Conservation (phyloP, 2,329 filamentous ascomycete species). For the Lachnellula occidentalis region DNA sequence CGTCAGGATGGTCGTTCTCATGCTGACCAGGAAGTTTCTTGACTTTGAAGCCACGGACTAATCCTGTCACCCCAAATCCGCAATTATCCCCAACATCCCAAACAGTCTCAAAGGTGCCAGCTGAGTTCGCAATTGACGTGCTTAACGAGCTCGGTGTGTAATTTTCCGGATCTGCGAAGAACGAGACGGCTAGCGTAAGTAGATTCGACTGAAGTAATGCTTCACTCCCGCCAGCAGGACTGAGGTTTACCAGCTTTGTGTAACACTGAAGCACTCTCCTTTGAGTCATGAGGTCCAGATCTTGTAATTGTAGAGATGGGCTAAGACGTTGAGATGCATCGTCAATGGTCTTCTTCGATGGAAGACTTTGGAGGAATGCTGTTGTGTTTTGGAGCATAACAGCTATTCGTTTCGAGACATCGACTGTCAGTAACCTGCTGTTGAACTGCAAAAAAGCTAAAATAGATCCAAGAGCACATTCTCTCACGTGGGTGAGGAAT, state of each 20-base stretch:
- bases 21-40: slow-evolving; percentile 66
- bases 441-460: slow-evolving; percentile 93
- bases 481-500: slow-evolving; percentile 88
- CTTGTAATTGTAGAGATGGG: slow-evolving; percentile 80
- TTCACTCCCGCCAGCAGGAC: slow-evolving; percentile 78
- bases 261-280: slow-evolving; percentile 93
- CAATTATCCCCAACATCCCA: slow-evolving; percentile 96
- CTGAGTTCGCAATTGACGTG: slow-evolving; percentile 84
- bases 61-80: slow-evolving; percentile 85
- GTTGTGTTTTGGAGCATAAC: slow-evolving; percentile 94
- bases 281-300: slow-evolving; percentile 89
- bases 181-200: slow-evolving; percentile 79
- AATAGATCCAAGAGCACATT: slow-evolving; percentile 88
- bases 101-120: slow-evolving; percentile 83
- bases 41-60: slow-evolving; percentile 72
- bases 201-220: slow-evolving; percentile 86
- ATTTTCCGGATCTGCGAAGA: slow-evolving; percentile 89
- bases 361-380: slow-evolving; percentile 79
- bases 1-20: slow-evolving; percentile 44
- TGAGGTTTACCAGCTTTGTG: slow-evolving; percentile 82
- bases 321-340: slow-evolving; percentile 80
- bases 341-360: slow-evolving; percentile 76
- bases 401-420: slow-evolving; percentile 88
- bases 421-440: slow-evolving; percentile 80
- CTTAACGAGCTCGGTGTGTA: slow-evolving; percentile 81